Evolutionary conservation across 225 moss, liverwort and hornwort species (phyloP).

Genomic region (Pleurozium schreberi): DNA sequence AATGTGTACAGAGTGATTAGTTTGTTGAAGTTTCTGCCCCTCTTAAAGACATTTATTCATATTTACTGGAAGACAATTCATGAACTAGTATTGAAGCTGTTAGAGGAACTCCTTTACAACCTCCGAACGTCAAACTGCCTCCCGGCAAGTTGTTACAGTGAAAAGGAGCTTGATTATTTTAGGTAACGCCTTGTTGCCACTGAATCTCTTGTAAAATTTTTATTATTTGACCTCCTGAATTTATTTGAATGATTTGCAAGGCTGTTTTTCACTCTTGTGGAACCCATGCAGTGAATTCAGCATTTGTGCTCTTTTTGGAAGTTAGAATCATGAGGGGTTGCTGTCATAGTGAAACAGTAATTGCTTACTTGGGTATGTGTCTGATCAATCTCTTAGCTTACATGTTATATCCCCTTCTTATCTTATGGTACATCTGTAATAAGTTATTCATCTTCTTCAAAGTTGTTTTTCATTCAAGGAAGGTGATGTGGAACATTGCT

Average conservation of each 20-base stretch:
- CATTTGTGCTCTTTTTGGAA: not conserved
- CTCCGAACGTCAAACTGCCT: not conserved
- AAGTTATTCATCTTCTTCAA: not conserved
- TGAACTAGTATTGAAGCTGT: not conserved
- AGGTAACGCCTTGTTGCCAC: conserved; percentile 15
- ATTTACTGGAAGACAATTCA: not conserved
- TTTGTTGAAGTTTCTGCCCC: not conserved
- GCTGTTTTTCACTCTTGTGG: not conserved
- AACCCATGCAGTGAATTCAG: not conserved
- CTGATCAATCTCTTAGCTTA: not conserved
- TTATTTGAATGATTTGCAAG: not conserved
- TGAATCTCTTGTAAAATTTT: not conserved
- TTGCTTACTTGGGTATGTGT: not conserved
- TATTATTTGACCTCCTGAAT: not conserved
- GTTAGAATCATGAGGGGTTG: not conserved
- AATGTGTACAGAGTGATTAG: not conserved
- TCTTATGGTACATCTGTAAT: not conserved
- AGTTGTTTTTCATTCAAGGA: not conserved
- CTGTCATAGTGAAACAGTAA: not conserved
- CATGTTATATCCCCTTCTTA: too few species aligned
- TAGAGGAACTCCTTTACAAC: not conserved
- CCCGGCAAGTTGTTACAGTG: not conserved
- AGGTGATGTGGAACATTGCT: not conserved
- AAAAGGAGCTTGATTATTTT: not conserved
- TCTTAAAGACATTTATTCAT: not conserved